These are phyloP conservation scores for Canavalia gladiata DNA, from an alignment of 306 rosid species.

Conservation along the genomic window DNA sequence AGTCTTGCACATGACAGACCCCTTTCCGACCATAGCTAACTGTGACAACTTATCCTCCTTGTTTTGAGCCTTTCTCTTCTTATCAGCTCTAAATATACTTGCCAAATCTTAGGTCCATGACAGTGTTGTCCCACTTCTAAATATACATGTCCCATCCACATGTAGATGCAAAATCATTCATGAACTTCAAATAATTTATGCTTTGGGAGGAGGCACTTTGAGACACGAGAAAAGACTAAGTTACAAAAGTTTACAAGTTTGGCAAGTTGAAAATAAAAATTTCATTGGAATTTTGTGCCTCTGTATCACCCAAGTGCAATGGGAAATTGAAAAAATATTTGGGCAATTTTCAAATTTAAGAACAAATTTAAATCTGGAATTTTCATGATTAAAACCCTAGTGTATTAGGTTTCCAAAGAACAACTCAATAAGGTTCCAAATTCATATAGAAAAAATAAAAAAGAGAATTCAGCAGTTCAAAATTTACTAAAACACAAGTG, in stretches of 20 bases:
- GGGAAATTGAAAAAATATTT: too few relatives aligned
- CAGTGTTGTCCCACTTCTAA: background rate
- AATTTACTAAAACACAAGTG: background rate
- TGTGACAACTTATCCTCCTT: background rate
- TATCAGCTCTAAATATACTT: background rate
- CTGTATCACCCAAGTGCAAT: too few relatives aligned
- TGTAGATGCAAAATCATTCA: background rate
- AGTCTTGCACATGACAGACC: background rate
- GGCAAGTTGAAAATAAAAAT: background rate
- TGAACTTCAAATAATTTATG: background rate
- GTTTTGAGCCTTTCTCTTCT: background rate
- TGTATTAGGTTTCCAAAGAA: background rate
- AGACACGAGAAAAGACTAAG: background rate
- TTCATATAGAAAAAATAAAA: background rate
- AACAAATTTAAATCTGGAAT: background rate
- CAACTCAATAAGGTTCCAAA: background rate
- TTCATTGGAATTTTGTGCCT: background rate
- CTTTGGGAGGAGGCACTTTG: background rate
- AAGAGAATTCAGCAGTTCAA: background rate
- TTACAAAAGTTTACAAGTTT: background rate
- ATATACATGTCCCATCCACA: too few relatives aligned
- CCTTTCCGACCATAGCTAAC: background rate
- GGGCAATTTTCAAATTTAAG: background rate
- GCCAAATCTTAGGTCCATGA: background rate
- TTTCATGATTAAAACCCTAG: background rate